Conservation (phyloP, 345 rosid species). For the Boechera retrofracta region DNA sequence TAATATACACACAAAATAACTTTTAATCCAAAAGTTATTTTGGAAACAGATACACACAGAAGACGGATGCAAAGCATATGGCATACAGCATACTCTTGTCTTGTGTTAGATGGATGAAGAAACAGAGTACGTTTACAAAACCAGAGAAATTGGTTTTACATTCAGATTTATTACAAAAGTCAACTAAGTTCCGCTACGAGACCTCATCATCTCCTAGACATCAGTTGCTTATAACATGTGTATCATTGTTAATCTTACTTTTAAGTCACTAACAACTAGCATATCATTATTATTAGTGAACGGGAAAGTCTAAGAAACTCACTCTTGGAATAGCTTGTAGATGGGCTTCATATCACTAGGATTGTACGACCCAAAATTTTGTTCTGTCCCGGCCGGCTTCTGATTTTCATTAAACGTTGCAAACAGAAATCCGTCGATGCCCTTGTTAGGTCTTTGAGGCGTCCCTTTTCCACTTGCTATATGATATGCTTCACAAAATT, state of each 20-base stretch:
- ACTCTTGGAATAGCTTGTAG: conserved; percentile 22
- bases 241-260: not conserved
- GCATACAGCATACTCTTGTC: not conserved
- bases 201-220: not conserved
- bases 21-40: not conserved
- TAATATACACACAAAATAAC: too few species aligned
- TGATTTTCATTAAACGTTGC: conserved; percentile 44
- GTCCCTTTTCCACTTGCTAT: conserved; percentile 39
- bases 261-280: not conserved
- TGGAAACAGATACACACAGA: not conserved
- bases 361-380: conserved; percentile 44
- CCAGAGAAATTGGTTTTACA: not conserved
- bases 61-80: not conserved
- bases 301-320: not conserved
- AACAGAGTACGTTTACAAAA: not conserved
- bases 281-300: not conserved
- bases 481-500: conserved; percentile 40
- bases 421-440: conserved; percentile 17
- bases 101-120: not conserved
- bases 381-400: conserved; percentile 38
- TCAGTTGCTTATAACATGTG: not conserved
- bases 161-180: not conserved
- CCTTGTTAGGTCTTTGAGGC: conserved; percentile 40
- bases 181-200: not conserved
- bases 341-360: conserved; percentile 38